Conservation (phyloP, 768 basidiomycete species). For the Calocybe cyanea region DNA sequence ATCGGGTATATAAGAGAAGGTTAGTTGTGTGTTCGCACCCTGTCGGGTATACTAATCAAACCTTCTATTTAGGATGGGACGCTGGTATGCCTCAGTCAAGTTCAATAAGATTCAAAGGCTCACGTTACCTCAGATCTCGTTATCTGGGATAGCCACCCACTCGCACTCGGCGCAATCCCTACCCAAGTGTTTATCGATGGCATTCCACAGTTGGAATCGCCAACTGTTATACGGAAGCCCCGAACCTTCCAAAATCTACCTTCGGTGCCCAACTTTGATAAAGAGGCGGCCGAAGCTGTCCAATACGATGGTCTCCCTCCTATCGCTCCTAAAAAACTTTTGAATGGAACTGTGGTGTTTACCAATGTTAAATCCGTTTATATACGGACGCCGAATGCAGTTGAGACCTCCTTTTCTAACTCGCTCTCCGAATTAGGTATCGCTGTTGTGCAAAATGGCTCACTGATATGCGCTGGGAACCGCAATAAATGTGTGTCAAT, state of each 20-base stretch:
- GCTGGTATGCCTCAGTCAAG: conserved; percentile 42
- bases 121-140: conserved; percentile 53
- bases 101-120: background rate
- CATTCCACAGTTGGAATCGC: conserved; percentile 60
- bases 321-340: conserved; percentile 39
- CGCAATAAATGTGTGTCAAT: conserved; percentile 16
- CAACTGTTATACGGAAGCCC: conserved; percentile 51
- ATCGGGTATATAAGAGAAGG: conserved; percentile 76
- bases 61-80: conserved; percentile 55
- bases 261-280: conserved; percentile 64
- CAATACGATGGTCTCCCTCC: conserved; percentile 75
- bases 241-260: conserved; percentile 42
- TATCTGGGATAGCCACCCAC: conserved; percentile 82
- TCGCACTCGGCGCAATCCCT: conserved; percentile 83
- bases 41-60: background rate
- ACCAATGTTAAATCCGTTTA: conserved; percentile 57
- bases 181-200: conserved; percentile 89
- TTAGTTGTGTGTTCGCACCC: conserved; percentile 15
- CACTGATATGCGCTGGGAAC: conserved; percentile 45
- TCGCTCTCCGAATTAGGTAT: conserved; percentile 23
- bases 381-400: conserved; percentile 19
- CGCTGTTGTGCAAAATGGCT: conserved; percentile 43
- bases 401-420: conserved; percentile 26
- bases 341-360: conserved; percentile 45
- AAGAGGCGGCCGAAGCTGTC: conserved; percentile 59